Percentiles rank a stretch among this genome's conserved stretches.
Conservation (phyloP, 2,329 filamentous ascomycete genomes). For the Neonectria magnoliae region DNA sequence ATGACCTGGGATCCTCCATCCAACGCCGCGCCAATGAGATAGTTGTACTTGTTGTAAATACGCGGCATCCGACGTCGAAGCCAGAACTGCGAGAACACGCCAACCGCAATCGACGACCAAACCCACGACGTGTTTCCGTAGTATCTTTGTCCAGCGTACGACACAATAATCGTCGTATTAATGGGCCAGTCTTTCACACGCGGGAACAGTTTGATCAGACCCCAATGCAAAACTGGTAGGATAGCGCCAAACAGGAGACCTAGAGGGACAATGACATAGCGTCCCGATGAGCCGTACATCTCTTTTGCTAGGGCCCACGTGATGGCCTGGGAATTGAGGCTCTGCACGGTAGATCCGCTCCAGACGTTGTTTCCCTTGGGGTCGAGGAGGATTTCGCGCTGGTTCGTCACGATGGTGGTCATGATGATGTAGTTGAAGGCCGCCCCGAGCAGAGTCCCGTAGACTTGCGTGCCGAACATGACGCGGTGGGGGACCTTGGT, state of each 20-base stretch:
- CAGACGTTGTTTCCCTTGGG: constrained; percentile 56
- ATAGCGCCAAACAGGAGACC: constrained; percentile 55
- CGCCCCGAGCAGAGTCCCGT: constrained; percentile 53
- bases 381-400: constrained; percentile 52
- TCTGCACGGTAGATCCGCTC: constrained; percentile 59
- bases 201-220: constrained; percentile 41
- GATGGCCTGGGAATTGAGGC: constrained; percentile 51
- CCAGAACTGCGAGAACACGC: constrained; percentile 45
- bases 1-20: constrained; percentile 42
- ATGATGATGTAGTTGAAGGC: constrained; percentile 59
- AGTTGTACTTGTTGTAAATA: constrained; percentile 44
- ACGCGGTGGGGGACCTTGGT: constrained; percentile 51
- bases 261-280: constrained; percentile 23
- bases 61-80: constrained; percentile 36
- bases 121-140: constrained; percentile 52
- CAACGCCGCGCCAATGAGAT: constrained; percentile 40
- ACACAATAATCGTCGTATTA: constrained; percentile 48
- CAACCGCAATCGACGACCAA: constrained; percentile 46
- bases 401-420: constrained; percentile 54
- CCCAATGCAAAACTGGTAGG: constrained; percentile 49
- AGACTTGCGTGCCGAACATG: constrained; percentile 53
- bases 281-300: constrained; percentile 47
- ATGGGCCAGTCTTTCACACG: neutral
- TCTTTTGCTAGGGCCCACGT: constrained; percentile 50
- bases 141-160: constrained; percentile 52